phyloP scores from a whole-genome alignment of 225 moss, liverwort and hornwort species.

The Lunularia cruciata region DNA sequence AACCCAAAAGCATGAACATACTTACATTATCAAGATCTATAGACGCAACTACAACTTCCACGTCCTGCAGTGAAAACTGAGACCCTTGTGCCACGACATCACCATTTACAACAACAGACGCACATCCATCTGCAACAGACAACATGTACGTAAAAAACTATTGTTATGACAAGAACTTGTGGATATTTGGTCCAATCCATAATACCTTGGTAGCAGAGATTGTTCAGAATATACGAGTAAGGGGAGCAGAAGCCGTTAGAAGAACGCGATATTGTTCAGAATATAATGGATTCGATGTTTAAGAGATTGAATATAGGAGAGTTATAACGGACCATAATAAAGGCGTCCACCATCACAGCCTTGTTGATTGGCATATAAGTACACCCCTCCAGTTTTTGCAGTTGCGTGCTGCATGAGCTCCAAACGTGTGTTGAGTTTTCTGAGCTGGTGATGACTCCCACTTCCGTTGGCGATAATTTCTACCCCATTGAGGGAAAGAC shows the following conservation, averaged over 20 bases:
- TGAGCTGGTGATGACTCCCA: constrained; percentile 95
- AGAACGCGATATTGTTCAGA: no score
- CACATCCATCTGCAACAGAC: constrained; percentile 81
- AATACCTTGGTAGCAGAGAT: neutral
- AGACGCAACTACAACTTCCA: constrained; percentile 76
- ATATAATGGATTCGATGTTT: no score
- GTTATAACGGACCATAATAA: constrained; percentile 59
- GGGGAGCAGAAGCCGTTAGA: no score
- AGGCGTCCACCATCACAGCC: constrained; percentile 98
- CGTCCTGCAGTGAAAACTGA: constrained; percentile 88
- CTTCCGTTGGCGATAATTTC: constrained; percentile 95
- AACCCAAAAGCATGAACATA: no score
- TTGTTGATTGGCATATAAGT: constrained; percentile 96
- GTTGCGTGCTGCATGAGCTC: constrained; percentile 91
- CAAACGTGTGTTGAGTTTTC: constrained; percentile 81
- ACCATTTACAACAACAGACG: constrained; percentile 82
- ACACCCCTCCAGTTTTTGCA: constrained; percentile 81
- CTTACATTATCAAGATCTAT: constrained; percentile 71
- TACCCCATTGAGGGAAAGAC: constrained; percentile 70
- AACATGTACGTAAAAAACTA: no score
- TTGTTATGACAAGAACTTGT: no score
- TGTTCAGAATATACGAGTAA: neutral
- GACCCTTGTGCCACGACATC: constrained; percentile 95
- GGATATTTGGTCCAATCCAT: no score
- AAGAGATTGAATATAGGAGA: neutral